Percentiles rank a stretch among this genome's conserved stretches.
These are phyloP conservation scores for Aspergillus texensis DNA, from an alignment of 2,329 filamentous ascomycete species.

Conservation along the genomic window DNA sequence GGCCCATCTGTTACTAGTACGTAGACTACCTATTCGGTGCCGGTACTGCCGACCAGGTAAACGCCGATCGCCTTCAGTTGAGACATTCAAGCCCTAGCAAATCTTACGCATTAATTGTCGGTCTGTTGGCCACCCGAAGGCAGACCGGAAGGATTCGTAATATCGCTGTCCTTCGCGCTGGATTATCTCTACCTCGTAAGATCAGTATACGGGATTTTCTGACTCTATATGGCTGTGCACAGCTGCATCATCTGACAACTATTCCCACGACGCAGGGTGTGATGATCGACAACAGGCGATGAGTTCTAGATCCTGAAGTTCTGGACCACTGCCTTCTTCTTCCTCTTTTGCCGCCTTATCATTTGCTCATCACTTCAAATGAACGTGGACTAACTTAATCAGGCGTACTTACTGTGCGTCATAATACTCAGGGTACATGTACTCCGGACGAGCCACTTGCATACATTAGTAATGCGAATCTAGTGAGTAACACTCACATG, in stretches of 20 bases:
- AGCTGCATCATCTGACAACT: neutral
- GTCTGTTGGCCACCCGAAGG: neutral
- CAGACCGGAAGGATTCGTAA: neutral
- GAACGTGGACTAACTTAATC: neutral
- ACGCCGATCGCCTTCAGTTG: neutral
- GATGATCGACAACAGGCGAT: neutral
- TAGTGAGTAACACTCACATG: neutral
- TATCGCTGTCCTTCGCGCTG: neutral
- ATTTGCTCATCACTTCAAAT: neutral
- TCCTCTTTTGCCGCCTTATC: neutral
- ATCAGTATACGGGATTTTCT: no score
- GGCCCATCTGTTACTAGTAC: neutral
- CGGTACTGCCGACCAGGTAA: conserved; percentile 1
- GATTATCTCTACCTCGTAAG: neutral
- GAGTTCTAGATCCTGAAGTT: conserved; percentile 1
- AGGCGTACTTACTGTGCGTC: neutral
- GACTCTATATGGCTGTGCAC: conserved; percentile 1
- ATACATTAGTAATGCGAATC: neutral
- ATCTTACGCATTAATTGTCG: neutral
- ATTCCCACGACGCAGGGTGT: neutral
- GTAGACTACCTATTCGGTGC: neutral
- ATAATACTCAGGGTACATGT: neutral
- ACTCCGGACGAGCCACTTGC: neutral
- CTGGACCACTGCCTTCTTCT: neutral
- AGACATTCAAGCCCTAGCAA: neutral